These are phyloP conservation scores for Lodderomyces parapsilosis DNA, from an alignment of 1,139 yeast genomes.

Conservation along the genomic window DNA sequence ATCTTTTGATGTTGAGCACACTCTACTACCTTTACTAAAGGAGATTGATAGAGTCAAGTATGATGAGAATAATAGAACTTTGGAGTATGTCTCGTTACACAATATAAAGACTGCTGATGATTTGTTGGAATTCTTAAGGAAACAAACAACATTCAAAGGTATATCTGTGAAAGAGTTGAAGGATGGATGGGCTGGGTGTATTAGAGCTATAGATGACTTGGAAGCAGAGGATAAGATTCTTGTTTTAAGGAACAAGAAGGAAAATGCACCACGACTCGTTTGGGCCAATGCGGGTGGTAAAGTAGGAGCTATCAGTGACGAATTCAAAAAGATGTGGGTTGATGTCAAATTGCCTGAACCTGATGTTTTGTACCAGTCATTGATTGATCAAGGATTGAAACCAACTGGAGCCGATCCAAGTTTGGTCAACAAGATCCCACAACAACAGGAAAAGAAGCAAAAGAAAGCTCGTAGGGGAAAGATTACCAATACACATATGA, in stretches of 20 bases:
- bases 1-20: slow-evolving; percentile 43
- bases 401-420: slow-evolving; percentile 99
- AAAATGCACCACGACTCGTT: slow-evolving; percentile 81
- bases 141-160: slow-evolving; percentile 88
- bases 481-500: slow-evolving; percentile 94
- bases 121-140: slow-evolving; percentile 66
- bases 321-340: slow-evolving; percentile 81
- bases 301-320: slow-evolving; percentile 75
- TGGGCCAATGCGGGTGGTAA: slow-evolving; percentile 88
- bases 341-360: slow-evolving; percentile 75
- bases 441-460: slow-evolving; percentile 67
- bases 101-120: slow-evolving; percentile 83
- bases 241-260: slow-evolving; percentile 88
- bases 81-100: slow-evolving; percentile 85
- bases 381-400: slow-evolving; percentile 82
- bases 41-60: slow-evolving; percentile 75
- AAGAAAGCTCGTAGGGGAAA: slow-evolving; percentile 91
- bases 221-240: slow-evolving; percentile 76
- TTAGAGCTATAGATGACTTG: slow-evolving; percentile 70
- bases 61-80: slow-evolving; percentile 57
- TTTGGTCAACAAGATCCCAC: slow-evolving; percentile 66
- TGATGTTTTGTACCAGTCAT: slow-evolving; percentile 69
- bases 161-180: slow-evolving; percentile 82
- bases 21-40: slow-evolving; percentile 66
- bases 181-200: slow-evolving; percentile 97